These are phyloP conservation scores for Teratosphaeria viscida DNA, from an alignment of 2,329 filamentous ascomycete species.

Conservation along the genomic window DNA sequence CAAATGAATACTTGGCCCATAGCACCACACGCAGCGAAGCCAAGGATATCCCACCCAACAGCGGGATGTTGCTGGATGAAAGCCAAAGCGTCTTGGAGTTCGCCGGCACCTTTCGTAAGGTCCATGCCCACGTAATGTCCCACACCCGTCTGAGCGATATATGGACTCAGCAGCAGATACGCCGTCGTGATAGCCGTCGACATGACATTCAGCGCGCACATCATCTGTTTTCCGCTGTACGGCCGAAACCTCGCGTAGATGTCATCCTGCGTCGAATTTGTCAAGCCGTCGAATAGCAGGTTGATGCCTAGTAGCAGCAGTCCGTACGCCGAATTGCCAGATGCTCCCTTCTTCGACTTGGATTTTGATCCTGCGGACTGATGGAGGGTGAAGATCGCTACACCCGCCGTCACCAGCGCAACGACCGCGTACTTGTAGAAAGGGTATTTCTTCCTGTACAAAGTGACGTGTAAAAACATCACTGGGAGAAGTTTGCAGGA, in stretches of 20 bases:
- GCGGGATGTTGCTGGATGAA: slow-evolving; percentile 73
- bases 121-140: slow-evolving; percentile 34
- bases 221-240: slow-evolving; percentile 94
- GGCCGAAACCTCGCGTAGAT: slow-evolving; percentile 69
- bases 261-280: slow-evolving; percentile 93
- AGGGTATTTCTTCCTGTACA: slow-evolving; percentile 83
- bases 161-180: slow-evolving; percentile 72
- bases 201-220: slow-evolving; percentile 94
- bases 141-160: slow-evolving; percentile 53
- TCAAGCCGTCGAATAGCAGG: slow-evolving; percentile 87
- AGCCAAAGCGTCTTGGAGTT: slow-evolving; percentile 65
- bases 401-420: slow-evolving; percentile 77
- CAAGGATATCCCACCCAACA: slow-evolving; percentile 78
- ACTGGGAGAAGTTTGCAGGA: slow-evolving; percentile 98
- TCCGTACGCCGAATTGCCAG: slow-evolving; percentile 61
- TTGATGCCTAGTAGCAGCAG: slow-evolving; percentile 78
- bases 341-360: slow-evolving; percentile 29
- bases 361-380: slow-evolving; percentile 29
- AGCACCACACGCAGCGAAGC: slow-evolving; percentile 81
- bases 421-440: slow-evolving; percentile 96
- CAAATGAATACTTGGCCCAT: slow-evolving; percentile 93
- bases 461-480: slow-evolving; percentile 88
- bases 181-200: slow-evolving; percentile 63
- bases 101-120: slow-evolving; percentile 48
- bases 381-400: slow-evolving; percentile 90